Base-by-base conservation (phyloP, 2,329 filamentous ascomycete genomes). In the Magnaporthiopsis poae region DNA sequence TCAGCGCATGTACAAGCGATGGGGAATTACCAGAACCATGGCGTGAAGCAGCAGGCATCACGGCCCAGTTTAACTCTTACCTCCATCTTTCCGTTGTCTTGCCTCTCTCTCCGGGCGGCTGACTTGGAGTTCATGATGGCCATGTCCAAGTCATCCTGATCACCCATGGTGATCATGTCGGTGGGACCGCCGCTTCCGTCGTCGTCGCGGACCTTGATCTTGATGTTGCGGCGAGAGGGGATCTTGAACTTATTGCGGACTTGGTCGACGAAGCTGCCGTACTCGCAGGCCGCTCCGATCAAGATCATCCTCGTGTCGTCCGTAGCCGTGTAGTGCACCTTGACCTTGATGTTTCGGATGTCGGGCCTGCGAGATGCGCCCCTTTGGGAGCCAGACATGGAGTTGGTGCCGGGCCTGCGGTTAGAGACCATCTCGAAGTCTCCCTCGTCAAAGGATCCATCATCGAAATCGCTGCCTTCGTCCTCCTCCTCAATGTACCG, bases 131-230 rank as follows among this genome's bases (percentile, higher is more conserved):
- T 84, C 75, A 86, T 84, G 66, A 98, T 83, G 35, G 91, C 88
- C 87, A 97, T 90, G 64, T 98, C 93, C 69, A 97, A 79, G 79
- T 99, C 95, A 73, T 99, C 95, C 77, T 97, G 91, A 76, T 99
- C 95, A 36, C 90, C 92, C 86, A 99, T 89, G 39, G 94, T 97
- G 74, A 99, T 96, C 90, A 97, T 94, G 74, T 98, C 94, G 3
- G 61, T 2, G 3, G 13, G 11, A 90, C 90, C 61, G 66, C 89
- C 83, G 0, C 85, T 84, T 68, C 81, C 77, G 71, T 91, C 90
- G 71, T 98, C 95, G 69, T 96, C 92, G 73, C 85, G 86, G 71
- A 93, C 86, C 81, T 95, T 95, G 77, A 97, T 89, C 82, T 93
- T 96, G 80, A 97, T 94, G 67, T 86, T 86, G 69, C 88, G 80